Evolutionary conservation across 352 stramenopile genomes (phyloP).

Genomic region (Elongisporangium prolatum): DNA sequence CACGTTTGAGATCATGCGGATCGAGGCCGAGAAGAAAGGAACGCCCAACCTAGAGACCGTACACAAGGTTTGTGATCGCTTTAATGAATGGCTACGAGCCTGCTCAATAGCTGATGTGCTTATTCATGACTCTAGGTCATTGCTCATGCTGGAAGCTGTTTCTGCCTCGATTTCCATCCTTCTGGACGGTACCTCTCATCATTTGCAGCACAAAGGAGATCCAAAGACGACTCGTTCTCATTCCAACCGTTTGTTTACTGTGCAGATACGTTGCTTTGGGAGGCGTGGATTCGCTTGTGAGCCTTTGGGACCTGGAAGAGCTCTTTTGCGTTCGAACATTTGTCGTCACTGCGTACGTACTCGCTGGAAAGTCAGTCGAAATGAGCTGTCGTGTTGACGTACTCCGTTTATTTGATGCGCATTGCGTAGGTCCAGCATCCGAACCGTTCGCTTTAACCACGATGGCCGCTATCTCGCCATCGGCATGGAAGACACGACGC

Average conservation of each 20-base stretch:
- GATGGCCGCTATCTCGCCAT: conserved; percentile 71
- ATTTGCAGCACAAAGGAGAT: background rate
- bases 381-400: too few relatives aligned
- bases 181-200: conserved; percentile 48
- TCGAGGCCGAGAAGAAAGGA: conserved; percentile 71
- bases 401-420: background rate
- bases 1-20: conserved; percentile 81
- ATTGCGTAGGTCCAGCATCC: conserved; percentile 62
- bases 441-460: conserved; percentile 73
- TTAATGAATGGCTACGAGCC: background rate
- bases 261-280: conserved; percentile 65
- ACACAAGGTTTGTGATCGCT: conserved; percentile 45
- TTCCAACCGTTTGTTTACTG: conserved; percentile 1
- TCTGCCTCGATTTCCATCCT: conserved; percentile 75
- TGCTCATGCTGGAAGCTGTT: conserved; percentile 76
- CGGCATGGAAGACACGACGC: conserved; percentile 67
- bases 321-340: conserved; percentile 84
- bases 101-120: background rate
- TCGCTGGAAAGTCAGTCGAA: background rate
- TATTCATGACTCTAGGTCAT: conserved; percentile 28
- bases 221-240: background rate
- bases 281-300: conserved; percentile 82
- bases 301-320: conserved; percentile 82
- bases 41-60: conserved; percentile 80
- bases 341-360: conserved; percentile 66